phyloP scores from a whole-genome alignment of 495 filamentous ascomycete species.

The Daldinia loculata region DNA sequence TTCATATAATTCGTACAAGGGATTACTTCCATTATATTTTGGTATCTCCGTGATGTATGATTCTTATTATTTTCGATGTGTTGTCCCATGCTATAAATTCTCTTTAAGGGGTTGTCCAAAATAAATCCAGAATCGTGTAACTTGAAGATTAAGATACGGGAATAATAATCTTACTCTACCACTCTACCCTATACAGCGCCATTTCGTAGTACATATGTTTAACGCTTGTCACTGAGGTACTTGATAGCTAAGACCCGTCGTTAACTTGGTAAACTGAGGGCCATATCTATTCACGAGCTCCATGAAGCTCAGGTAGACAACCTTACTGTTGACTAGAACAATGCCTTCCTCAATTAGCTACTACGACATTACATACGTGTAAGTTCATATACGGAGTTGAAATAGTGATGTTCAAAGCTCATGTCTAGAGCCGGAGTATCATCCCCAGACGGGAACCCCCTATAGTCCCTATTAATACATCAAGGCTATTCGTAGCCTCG shows the following conservation, averaged over 20 bases:
- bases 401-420: constrained; percentile 14
- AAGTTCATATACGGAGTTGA: constrained; percentile 16
- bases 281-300: no score
- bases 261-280: no score
- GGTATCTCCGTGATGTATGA: background rate
- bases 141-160: no score
- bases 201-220: no score
- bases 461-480: constrained; percentile 30
- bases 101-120: background rate
- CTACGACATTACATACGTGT: background rate
- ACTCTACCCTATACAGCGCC: no score
- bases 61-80: background rate
- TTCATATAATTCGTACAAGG: background rate
- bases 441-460: background rate
- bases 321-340: background rate
- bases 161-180: no score
- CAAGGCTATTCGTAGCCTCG: constrained; percentile 11
- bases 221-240: no score
- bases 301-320: no score
- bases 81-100: background rate
- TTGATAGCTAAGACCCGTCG: no score
- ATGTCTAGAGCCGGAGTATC: background rate
- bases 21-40: background rate
- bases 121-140: background rate
- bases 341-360: background rate